Base-by-base conservation (phyloP, 345 rosid genomes). In the Populus ilicifolia region DNA sequence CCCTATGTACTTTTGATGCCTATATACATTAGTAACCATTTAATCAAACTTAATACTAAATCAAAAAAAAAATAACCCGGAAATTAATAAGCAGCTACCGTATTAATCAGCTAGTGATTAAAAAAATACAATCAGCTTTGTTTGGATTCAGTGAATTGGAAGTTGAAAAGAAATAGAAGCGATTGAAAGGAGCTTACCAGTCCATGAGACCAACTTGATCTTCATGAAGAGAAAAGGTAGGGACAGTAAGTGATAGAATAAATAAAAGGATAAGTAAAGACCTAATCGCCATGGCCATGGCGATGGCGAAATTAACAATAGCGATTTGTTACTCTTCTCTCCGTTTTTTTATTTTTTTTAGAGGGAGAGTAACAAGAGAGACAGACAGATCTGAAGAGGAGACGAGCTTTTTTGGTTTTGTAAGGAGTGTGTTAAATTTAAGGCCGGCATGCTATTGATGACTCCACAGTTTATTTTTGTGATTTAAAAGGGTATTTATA, bases 201-300 rank as follows among this genome's bases (percentile, higher is more conserved):
- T 96, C 99, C 90, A 88, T 88, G 85, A 94, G 94, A 69, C 98
- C 99, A 48, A 87, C 97, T 89, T 96, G 97, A 87, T 94, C 99
- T 84, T 92, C 99, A 72, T 87, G 92, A 59, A 94, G 93, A 52
- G 97, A 89, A 52, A 83, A 78, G 83, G 83, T 67, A 33, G 83
- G 78, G 70, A 68, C 73, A 7, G 84, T 62, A 33, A 85, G 77
- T 43, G 93, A 92, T 50, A 86, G 29, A 63, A 90, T 74, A 21
- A 88, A 11, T 23, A 90, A 44, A 29, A 87, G 67, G 44, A 79
- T 13, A 59, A 88, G 50, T 33, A 48, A 70, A 78, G 43, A 79
- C 87, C 89, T 87, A 84, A 84, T 80, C 88, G 90, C 92, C 97
- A 89, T 89, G 72, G 83, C 77, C 73, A n/a, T n/a, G n/a, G n/a